Evolutionary conservation across 495 filamentous ascomycete species (phyloP).

Genomic region (Aspergillus kassunensis): DNA sequence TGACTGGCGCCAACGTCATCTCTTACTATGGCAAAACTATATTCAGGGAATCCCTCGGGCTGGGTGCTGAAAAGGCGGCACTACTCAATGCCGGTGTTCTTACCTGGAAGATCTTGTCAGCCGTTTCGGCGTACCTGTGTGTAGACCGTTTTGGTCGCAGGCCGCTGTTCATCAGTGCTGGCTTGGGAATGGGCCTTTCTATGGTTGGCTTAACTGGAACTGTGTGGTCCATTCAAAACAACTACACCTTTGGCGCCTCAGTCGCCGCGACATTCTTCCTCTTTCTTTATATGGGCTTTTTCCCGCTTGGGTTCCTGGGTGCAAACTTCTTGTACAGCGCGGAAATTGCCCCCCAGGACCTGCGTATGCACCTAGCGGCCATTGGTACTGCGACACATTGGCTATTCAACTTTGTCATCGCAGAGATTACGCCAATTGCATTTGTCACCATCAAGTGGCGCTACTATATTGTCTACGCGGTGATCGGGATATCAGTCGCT

Average conservation of each 20-base stretch:
- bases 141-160: slow-evolving; percentile 50
- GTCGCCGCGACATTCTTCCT: slow-evolving; percentile 45
- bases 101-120: slow-evolving; percentile 41
- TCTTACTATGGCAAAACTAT: slow-evolving; percentile 19
- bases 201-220: slow-evolving; percentile 44
- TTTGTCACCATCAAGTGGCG: slow-evolving; percentile 19
- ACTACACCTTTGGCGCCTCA: slow-evolving; percentile 19
- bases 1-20: slow-evolving; percentile 23
- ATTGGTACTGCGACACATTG: slow-evolving; percentile 35
- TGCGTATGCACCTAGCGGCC: slow-evolving; percentile 41
- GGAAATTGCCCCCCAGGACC: slow-evolving; percentile 44
- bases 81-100: slow-evolving; percentile 25
- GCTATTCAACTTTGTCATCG: slow-evolving; percentile 51
- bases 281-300: slow-evolving; percentile 54
- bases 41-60: slow-evolving; percentile 16
- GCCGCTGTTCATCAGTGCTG: slow-evolving; percentile 42
- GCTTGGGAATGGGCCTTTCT: slow-evolving; percentile 38
- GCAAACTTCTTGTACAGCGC: slow-evolving; percentile 51
- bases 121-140: slow-evolving; percentile 38
- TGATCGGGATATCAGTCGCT: too few relatives aligned
- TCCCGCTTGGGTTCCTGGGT: slow-evolving; percentile 48
- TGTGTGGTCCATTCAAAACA: slow-evolving; percentile 27
- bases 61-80: slow-evolving; percentile 9
- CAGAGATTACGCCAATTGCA: slow-evolving; percentile 49
- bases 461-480: slow-evolving; percentile 36